Percentiles rank a stretch among this genome's conserved stretches.
Evolutionary conservation across 768 basidiomycete genomes (phyloP).

Genomic region (Lentinula raphanica): DNA sequence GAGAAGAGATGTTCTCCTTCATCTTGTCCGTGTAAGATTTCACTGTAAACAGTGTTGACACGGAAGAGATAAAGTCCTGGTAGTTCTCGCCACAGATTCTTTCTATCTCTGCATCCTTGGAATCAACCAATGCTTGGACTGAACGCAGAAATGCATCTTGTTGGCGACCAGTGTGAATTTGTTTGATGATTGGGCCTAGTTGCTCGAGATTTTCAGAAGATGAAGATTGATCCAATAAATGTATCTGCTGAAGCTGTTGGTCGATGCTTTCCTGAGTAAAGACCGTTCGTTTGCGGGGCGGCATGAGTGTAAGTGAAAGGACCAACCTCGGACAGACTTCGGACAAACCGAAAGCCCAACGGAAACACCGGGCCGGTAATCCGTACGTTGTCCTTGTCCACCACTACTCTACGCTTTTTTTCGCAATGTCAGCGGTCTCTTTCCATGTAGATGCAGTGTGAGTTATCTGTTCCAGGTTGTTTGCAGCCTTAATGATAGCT

Average conservation of each 20-base stretch:
- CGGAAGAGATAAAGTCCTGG: conserved; percentile 95
- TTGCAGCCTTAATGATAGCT: too few relatives aligned
- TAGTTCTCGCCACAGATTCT: conserved; percentile 94
- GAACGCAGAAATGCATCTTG: conserved; percentile 88
- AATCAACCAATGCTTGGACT: conserved; percentile 81
- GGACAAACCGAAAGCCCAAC: too few relatives aligned
- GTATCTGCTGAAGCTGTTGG: conserved; percentile 87
- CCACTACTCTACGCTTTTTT: neutral
- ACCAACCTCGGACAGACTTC: too few relatives aligned
- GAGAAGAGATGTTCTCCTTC: conserved; percentile 82
- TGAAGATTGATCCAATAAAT: conserved; percentile 81
- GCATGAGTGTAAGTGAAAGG: conserved; percentile 61
- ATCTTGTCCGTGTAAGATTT: conserved; percentile 95
- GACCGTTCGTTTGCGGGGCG: conserved; percentile 67
- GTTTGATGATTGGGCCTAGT: conserved; percentile 90
- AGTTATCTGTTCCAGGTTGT: conserved; percentile 15
- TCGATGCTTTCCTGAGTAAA: conserved; percentile 84
- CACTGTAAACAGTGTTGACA: conserved; percentile 93
- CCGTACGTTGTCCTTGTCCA: neutral
- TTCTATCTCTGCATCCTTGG: conserved; percentile 96
- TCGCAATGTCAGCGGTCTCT: conserved; percentile 25
- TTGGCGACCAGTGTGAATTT: conserved; percentile 81
- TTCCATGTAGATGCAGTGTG: conserved; percentile 37
- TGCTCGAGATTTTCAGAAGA: conserved; percentile 94
- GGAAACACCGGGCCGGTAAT: neutral